Conservation (phyloP, 768 basidiomycete genomes). For the Pleurotus giganteus region DNA sequence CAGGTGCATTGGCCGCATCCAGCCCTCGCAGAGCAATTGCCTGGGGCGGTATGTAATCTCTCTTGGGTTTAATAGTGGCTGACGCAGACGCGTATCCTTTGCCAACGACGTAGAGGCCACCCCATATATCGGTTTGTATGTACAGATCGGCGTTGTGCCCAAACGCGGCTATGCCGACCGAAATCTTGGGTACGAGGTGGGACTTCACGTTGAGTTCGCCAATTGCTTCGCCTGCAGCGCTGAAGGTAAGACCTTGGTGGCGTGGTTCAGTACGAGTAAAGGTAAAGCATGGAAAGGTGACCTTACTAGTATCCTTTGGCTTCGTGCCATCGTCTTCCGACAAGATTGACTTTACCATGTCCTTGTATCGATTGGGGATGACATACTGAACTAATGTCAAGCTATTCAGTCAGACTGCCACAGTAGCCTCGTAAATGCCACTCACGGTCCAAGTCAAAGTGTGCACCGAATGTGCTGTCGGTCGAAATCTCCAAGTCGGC, state of each 20-base stretch:
- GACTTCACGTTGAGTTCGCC: neutral
- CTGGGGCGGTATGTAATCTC: neutral
- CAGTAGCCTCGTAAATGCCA: neutral
- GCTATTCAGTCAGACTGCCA: neutral
- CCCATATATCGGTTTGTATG: neutral
- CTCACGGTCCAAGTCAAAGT: neutral
- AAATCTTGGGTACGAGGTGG: constrained; percentile 1
- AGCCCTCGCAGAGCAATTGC: neutral
- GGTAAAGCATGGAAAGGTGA: neutral
- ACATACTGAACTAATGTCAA: constrained; percentile 1
- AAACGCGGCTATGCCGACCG: neutral
- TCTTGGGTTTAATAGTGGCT: neutral
- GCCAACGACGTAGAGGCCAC: neutral
- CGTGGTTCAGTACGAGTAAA: neutral
- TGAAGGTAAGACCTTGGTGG: neutral
- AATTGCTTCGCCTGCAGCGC: neutral
- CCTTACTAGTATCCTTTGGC: neutral
- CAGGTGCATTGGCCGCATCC: too few relatives aligned
- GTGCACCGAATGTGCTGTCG: neutral
- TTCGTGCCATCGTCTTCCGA: neutral
- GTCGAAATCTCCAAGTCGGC: neutral
- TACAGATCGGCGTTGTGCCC: neutral
- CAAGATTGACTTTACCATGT: neutral
- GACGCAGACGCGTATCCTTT: neutral
- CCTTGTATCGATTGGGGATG: neutral